Base-by-base conservation (phyloP, 1,284 basidiomycete species). In the Pseudozyma tsukubaensis region DNA sequence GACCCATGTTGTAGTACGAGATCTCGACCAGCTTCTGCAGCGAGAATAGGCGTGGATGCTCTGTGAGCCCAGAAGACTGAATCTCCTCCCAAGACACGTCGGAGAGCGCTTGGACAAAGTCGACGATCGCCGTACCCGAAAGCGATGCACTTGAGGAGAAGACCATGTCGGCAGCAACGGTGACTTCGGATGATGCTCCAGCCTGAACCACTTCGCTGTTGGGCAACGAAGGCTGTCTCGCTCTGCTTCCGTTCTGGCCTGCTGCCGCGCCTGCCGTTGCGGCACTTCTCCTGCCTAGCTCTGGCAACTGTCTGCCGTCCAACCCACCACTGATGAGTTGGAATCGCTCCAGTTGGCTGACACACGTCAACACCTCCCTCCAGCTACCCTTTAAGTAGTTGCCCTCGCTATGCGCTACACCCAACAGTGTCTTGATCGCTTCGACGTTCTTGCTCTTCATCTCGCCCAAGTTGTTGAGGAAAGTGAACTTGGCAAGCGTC, bases 1-100 rank as follows among this genome's bases (percentile, higher is more conserved):
- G 92, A 68, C 89, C 91, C 97, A 99, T 99, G 86, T 99, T 99
- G 87, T 99, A 99, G 86, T 99, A 99, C 21, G 94, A 97, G 74
- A 99, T 99, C 85, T 99, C 97, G 50, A 99, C 97, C 48, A 99
- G 88, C 86, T 99, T 99, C 85, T 99, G 97, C 72, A 99, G 87
- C 85, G 95, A 97, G 88, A 99, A 99, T 64, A 98, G 88, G 49
- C 97, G 90, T 2, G 97, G 97, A 74, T 94, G 91, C 32, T 85
- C 85, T 8, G 94, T 95, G 43, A 94, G 86, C 21, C 95, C 94
- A 0, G 95, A 97, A 1, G 94, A 95, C 85, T 97, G 94, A 55
- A 99, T 99, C 86, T 99, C 97, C 83, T 99, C 94, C 97, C 96
- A 98, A 40, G 97, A 99, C 35, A 99, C 93, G 80, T 97, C 94